Percentiles rank a stretch among this genome's conserved stretches.
phyloP scores from a whole-genome alignment of 2,329 filamentous ascomycete species.

The Cercospora berteroae region DNA sequence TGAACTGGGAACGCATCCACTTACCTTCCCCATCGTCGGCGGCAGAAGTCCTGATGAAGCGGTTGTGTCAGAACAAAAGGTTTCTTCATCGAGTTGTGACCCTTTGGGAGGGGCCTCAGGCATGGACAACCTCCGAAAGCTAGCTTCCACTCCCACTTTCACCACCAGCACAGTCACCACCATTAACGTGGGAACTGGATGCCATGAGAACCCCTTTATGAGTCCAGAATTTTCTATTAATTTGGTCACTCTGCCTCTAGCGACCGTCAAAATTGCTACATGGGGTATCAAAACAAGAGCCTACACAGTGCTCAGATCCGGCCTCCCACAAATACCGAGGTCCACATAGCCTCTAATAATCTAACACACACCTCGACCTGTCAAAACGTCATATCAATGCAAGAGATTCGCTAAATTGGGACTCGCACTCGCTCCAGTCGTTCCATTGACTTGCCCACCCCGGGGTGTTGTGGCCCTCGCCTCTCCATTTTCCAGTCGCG shows the following conservation, averaged over 20 bases:
- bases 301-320: constrained; percentile 1
- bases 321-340: constrained; percentile 1
- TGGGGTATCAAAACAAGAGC: constrained; percentile 5
- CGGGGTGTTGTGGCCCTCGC: constrained; percentile 30
- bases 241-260: background rate
- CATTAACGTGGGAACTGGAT: background rate
- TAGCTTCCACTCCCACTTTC: background rate
- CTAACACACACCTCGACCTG: background rate
- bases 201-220: background rate
- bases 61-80: background rate
- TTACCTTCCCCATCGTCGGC: constrained; percentile 4
- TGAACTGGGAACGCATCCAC: background rate
- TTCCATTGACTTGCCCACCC: constrained; percentile 27
- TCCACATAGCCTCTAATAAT: background rate
- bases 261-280: background rate
- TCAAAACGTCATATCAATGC: constrained; percentile 35
- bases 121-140: background rate
- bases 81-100: background rate
- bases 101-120: background rate
- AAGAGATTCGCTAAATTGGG: constrained; percentile 50
- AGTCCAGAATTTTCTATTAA: background rate
- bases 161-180: background rate
- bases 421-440: constrained; percentile 45
- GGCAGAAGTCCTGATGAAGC: constrained; percentile 2
- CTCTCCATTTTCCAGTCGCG: constrained; percentile 21